phyloP scores from a whole-genome alignment of 495 filamentous ascomycete genomes.

The Penicillium nucicola region DNA sequence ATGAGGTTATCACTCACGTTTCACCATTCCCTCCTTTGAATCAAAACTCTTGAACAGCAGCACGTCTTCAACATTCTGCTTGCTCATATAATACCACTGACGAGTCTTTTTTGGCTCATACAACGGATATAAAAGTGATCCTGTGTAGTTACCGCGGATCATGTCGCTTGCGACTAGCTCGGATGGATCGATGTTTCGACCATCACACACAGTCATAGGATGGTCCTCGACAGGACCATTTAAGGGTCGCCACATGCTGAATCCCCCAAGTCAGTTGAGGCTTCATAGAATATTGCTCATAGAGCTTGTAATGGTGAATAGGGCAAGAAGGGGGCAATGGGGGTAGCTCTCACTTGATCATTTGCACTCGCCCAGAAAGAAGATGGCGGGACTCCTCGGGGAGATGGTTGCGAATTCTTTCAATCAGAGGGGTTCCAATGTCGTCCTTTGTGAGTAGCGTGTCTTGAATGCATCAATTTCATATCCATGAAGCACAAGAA shows the following conservation, averaged over 20 bases:
- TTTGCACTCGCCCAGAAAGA: slow-evolving; percentile 11
- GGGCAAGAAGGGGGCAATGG: too few species aligned
- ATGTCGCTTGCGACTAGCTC: slow-evolving; percentile 26
- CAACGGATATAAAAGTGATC: slow-evolving; percentile 19
- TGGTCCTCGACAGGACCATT: slow-evolving; percentile 23
- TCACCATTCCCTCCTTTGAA: slow-evolving; percentile 9
- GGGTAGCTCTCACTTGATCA: slow-evolving; percentile 14
- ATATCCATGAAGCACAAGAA: too few species aligned
- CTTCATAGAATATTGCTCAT: too few species aligned
- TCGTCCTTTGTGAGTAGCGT: slow-evolving; percentile 12
- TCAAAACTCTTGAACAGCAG: slow-evolving; percentile 34
- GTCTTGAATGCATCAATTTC: too few species aligned
- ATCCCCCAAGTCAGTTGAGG: background rate
- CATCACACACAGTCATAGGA: slow-evolving; percentile 32
- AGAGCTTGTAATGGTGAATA: too few species aligned
- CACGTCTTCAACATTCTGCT: slow-evolving; percentile 24
- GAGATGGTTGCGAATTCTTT: slow-evolving; percentile 14
- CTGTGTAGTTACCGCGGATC: slow-evolving; percentile 17
- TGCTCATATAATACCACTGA: slow-evolving; percentile 31
- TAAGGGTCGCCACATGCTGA: slow-evolving; percentile 30
- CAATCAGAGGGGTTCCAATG: slow-evolving; percentile 4
- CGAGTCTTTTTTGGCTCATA: slow-evolving; percentile 9
- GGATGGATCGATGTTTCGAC: slow-evolving; percentile 14
- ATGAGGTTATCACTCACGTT: background rate
- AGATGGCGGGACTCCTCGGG: slow-evolving; percentile 5